Conservation (phyloP, 257 asterid genomes). For the Lycium ferocissimum region DNA sequence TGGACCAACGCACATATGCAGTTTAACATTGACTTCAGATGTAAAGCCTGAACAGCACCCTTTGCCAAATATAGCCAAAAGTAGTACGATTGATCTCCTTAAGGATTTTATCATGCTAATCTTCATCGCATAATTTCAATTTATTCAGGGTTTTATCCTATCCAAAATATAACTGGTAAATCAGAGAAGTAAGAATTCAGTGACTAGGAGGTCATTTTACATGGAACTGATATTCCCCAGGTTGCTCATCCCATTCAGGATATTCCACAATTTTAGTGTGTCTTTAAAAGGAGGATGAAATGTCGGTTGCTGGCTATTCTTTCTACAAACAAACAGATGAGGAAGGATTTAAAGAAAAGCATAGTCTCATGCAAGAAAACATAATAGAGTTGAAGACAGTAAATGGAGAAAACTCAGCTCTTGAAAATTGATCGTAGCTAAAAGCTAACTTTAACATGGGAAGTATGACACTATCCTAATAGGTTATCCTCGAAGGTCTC, state of each 20-base stretch:
- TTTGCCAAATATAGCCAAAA: background rate
- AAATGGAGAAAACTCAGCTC: background rate
- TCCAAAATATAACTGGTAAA: background rate
- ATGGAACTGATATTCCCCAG: background rate
- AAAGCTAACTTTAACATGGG: background rate
- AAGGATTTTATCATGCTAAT: background rate
- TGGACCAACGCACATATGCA: background rate
- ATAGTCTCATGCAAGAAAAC: background rate
- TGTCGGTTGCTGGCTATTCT: background rate
- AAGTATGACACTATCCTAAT: background rate
- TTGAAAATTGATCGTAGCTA: background rate
- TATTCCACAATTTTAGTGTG: background rate
- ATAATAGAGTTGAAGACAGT: background rate
- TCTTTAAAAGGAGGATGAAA: background rate
- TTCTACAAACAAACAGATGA: background rate
- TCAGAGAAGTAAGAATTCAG: background rate
- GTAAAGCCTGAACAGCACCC: background rate
- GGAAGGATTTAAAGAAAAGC: background rate
- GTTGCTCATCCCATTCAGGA: background rate
- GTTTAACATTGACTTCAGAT: background rate
- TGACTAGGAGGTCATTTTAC: background rate
- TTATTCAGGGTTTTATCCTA: background rate
- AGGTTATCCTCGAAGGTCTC: too few species aligned
- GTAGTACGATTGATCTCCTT: background rate
- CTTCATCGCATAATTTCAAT: too few species aligned